Percentiles rank a stretch among this genome's conserved stretches.
These are phyloP conservation scores for Leccinum uliginosum DNA, from an alignment of 768 basidiomycete genomes.

Conservation along the genomic window DNA sequence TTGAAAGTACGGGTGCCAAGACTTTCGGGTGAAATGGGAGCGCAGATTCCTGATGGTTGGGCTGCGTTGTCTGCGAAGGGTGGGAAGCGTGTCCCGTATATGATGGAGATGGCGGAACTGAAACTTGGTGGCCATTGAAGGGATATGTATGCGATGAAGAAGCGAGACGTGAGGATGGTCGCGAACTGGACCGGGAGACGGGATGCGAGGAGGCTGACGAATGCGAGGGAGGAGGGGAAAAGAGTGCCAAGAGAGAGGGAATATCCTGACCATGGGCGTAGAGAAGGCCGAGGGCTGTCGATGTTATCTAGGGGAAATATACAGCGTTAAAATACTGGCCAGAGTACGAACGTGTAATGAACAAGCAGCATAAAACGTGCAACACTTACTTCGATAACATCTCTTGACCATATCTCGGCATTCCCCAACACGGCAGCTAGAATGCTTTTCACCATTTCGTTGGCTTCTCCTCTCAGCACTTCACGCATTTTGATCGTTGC, in stretches of 20 bases:
- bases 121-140: constrained; percentile 4
- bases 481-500: constrained; percentile 65
- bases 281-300: constrained; percentile 28
- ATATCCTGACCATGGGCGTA: constrained; percentile 25
- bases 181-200: constrained; percentile 19
- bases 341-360: not conserved
- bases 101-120: constrained; percentile 5
- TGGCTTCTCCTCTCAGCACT: constrained; percentile 60
- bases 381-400: constrained; percentile 32
- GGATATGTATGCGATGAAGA: constrained; percentile 10
- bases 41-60: not conserved
- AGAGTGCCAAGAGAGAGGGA: constrained; percentile 19
- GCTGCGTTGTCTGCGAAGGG: constrained; percentile 4
- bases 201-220: constrained; percentile 13
- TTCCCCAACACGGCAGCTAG: constrained; percentile 16
- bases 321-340: constrained; percentile 16
- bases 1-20: constrained; percentile 18
- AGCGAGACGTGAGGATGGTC: constrained; percentile 21
- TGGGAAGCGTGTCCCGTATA: constrained; percentile 8
- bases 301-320: constrained; percentile 18
- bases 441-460: constrained; percentile 71
- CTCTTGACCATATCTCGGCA: constrained; percentile 62
- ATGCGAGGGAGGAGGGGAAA: constrained; percentile 6
- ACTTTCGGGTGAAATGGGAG: constrained; percentile 17
- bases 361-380: constrained; percentile 4